Percentiles rank a stretch among this genome's conserved stretches.
Evolutionary conservation across 306 rosid species (phyloP).

Genomic region (Erythrophleum fordii): DNA sequence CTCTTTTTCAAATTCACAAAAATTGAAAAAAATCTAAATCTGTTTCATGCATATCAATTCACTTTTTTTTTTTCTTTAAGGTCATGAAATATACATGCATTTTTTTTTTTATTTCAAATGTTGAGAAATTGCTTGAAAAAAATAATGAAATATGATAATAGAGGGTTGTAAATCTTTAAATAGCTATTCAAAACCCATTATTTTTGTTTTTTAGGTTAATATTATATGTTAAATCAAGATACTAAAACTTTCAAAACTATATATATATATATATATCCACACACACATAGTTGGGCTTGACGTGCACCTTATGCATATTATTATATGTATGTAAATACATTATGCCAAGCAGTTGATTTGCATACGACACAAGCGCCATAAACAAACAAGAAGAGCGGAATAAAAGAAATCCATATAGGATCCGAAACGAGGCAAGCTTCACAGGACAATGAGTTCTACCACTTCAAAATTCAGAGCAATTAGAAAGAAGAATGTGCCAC

Average conservation of each 20-base stretch:
- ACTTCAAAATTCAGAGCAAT: not conserved
- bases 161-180: not conserved
- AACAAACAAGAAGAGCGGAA: slow-evolving; percentile 1
- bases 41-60: too few relatives aligned
- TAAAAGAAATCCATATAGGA: not conserved
- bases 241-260: too few relatives aligned
- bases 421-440: slow-evolving; percentile 20
- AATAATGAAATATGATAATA: not conserved
- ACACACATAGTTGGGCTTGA: too few relatives aligned
- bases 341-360: not conserved
- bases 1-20: too few relatives aligned
- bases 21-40: too few relatives aligned
- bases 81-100: too few relatives aligned
- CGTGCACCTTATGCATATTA: not conserved
- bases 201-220: not conserved
- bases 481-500: not conserved
- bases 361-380: slow-evolving; percentile 6
- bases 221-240: too few relatives aligned
- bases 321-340: not conserved
- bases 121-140: not conserved
- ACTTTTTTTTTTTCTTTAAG: too few relatives aligned
- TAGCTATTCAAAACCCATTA: too few relatives aligned
- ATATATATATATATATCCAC: too few relatives aligned
- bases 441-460: not conserved
- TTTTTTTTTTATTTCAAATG: not conserved